Base-by-base conservation (phyloP, 371 early-diverging fungal genomes). In the Mortierella sp. region DNA sequence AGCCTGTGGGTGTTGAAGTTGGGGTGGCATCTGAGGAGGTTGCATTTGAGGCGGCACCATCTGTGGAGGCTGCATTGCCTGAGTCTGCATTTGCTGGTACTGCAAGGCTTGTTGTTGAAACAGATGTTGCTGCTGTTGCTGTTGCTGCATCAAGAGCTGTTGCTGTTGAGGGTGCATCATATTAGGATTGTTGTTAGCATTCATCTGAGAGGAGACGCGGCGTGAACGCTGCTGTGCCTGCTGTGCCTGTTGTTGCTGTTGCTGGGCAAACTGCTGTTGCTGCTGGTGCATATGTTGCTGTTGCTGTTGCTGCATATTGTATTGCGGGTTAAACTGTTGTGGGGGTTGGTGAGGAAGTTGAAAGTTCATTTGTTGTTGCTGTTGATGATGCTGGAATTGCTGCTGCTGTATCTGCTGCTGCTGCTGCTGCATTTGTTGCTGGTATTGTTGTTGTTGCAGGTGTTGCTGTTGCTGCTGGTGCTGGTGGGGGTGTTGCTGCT, bases 141-240 rank as follows among this genome's bases (percentile, higher is more conserved):
- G 77, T 24, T 79, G 78, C 54, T 78, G 77, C 75, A 83, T 57
- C 5, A 82, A 70, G 31, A 78, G 55, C 28, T 78, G 79, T 21
- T 82, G 82, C 57, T 82, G 82, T 26, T 77, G 77, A 28, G 74
- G 72, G 21, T 59, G 78, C 74, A 83, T 53, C 40, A 70, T 61
- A 55, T 76, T 83, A 26, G 83, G 74, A 44, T 77, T 70, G 40
- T 19, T 74, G 70, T 77, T 70, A 24, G 19, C 76, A 53, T 31
- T 76, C 83, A 79, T 79, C 46, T 83, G 79, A 11, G 79, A 78
- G 1, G 83, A 83, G 26, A 83, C 79, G 11, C 83, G 54, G 28
- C 83, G 79, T 2, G 83, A 73, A 24, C 44, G 84, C 13, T 82
- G 74, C 43, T 81, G 82, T 26, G 40, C 69, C 31, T 72, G 72